Evolutionary conservation across 768 basidiomycete species (phyloP).

Genomic region (Lactarius evosmus): DNA sequence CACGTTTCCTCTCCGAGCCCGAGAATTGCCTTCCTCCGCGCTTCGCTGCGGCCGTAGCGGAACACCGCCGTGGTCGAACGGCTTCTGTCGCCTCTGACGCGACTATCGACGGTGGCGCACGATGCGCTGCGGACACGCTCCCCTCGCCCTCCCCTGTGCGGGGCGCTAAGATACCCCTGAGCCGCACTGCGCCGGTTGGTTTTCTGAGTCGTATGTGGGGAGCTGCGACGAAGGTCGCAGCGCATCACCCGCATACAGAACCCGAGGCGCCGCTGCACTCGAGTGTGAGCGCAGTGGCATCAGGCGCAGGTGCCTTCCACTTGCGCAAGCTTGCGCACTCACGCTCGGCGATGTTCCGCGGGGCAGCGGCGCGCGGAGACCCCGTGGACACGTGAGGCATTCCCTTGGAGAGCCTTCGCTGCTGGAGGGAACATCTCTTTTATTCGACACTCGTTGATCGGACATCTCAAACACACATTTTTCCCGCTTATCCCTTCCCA

Average conservation of each 20-base stretch:
- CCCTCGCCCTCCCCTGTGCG: constrained; percentile 17
- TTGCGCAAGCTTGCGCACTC: constrained; percentile 44
- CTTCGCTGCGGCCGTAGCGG: constrained; percentile 43
- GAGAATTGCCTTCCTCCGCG: constrained; percentile 42
- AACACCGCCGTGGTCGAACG: constrained; percentile 31
- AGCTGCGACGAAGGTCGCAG: constrained; percentile 46
- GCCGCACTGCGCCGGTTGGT: constrained; percentile 37
- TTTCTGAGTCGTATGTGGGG: constrained; percentile 78
- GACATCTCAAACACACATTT: constrained; percentile 14
- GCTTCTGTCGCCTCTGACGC: constrained; percentile 26
- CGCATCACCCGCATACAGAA: constrained; percentile 21
- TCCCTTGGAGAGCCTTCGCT: constrained; percentile 7
- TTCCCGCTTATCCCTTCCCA: constrained; percentile 14
- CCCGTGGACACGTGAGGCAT: not conserved
- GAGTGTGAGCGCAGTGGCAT: constrained; percentile 34
- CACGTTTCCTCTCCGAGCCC: constrained; percentile 23
- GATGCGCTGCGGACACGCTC: constrained; percentile 3
- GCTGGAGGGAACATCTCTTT: constrained; percentile 19
- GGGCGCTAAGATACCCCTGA: constrained; percentile 30
- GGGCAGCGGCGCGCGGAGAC: constrained; percentile 15
- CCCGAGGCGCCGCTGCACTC: constrained; percentile 3
- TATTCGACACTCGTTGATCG: constrained; percentile 24
- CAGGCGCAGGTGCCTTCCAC: constrained; percentile 35
- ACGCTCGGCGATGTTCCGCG: constrained; percentile 44
- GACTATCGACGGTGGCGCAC: constrained; percentile 22